phyloP scores from a whole-genome alignment of 2,329 filamentous ascomycete genomes.

The Conoideocrella luteorostrata region DNA sequence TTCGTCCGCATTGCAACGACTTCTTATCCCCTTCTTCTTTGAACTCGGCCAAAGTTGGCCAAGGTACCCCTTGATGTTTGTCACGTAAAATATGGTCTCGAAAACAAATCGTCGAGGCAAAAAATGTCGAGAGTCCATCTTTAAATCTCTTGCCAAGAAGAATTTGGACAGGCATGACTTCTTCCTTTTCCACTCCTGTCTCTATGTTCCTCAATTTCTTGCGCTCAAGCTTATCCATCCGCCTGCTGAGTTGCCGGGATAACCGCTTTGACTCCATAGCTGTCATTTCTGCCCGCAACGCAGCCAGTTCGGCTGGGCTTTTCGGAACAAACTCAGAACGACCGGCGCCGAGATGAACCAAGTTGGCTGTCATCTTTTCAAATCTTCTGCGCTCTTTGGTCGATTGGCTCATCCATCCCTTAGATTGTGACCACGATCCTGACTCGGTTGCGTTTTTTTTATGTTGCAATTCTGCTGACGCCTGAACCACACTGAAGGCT shows the following conservation, averaged over 20 bases:
- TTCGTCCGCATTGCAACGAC: slow-evolving; percentile 17
- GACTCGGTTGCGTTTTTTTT: slow-evolving; percentile 10
- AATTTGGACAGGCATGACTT: slow-evolving; percentile 12
- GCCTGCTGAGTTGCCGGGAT: slow-evolving; percentile 17
- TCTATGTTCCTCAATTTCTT: slow-evolving; percentile 10
- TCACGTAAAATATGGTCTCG: slow-evolving; percentile 15
- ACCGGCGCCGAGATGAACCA: slow-evolving; percentile 28
- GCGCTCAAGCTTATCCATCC: slow-evolving; percentile 14
- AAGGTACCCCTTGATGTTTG: slow-evolving; percentile 17
- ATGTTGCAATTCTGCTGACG: not conserved
- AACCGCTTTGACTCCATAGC: slow-evolving; percentile 21
- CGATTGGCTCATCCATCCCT: slow-evolving; percentile 30
- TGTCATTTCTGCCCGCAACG: slow-evolving; percentile 23
- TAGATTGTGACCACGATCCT: slow-evolving; percentile 32
- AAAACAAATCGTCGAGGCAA: slow-evolving; percentile 27
- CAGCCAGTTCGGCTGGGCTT: slow-evolving; percentile 26
- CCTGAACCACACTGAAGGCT: slow-evolving; percentile 1
- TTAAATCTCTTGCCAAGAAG: slow-evolving; percentile 20
- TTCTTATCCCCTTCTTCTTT: slow-evolving; percentile 29
- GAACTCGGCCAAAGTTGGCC: slow-evolving; percentile 29
- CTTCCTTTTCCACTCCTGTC: slow-evolving; percentile 1
- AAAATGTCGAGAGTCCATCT: slow-evolving; percentile 26
- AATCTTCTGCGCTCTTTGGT: slow-evolving; percentile 27
- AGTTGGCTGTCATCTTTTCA: slow-evolving; percentile 27
- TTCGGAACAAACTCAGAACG: slow-evolving; percentile 32